Percentiles rank a stretch among this genome's conserved stretches.
Conservation (phyloP, 805 yeast genomes). For the Barnettozyma wickerhamii region DNA sequence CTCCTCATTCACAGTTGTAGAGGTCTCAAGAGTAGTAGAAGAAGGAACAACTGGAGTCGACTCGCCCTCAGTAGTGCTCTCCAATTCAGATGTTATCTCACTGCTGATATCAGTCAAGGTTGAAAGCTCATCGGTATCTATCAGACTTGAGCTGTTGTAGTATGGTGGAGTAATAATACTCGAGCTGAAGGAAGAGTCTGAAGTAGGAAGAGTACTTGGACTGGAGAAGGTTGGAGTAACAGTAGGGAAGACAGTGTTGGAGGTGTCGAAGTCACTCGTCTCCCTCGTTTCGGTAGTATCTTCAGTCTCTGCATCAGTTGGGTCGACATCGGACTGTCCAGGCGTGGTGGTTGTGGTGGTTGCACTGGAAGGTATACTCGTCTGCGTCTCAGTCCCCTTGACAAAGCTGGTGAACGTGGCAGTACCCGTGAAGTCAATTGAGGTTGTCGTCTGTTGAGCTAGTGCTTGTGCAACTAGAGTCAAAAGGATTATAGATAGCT, state of each 20-base stretch:
- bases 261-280: background rate
- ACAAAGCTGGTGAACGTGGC: slow-evolving; percentile 14
- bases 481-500: slow-evolving; percentile 9
- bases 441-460: slow-evolving; percentile 19
- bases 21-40: slow-evolving; percentile 1
- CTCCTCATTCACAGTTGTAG: background rate
- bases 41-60: no score
- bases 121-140: background rate
- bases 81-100: background rate
- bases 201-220: background rate
- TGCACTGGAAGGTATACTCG: no score
- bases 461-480: slow-evolving; percentile 12
- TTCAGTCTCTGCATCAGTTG: no score
- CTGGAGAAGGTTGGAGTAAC: background rate
- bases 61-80: slow-evolving; percentile 1
- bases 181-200: background rate
- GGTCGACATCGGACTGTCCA: no score
- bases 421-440: slow-evolving; percentile 20
- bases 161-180: no score
- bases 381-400: no score
- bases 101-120: background rate
- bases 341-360: background rate
- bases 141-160: background rate
- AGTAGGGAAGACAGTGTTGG: background rate
- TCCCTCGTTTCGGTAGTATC: no score